Conservation (phyloP, 2,329 filamentous ascomycete genomes). For the Calcarisporium arbuscula region DNA sequence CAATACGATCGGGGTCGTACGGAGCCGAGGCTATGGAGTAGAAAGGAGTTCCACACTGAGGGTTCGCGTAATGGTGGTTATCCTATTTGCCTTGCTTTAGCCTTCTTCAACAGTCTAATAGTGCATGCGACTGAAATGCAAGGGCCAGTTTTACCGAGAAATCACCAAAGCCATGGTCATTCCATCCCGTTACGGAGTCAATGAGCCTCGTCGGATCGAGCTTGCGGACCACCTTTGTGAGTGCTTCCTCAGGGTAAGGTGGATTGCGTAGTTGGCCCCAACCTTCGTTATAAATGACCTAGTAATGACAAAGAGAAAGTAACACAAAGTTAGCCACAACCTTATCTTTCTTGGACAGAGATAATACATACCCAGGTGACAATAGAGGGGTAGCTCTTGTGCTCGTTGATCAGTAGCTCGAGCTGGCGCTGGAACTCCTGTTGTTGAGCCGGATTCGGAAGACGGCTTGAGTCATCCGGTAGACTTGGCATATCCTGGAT, state of each 20-base stretch:
- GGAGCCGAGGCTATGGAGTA: slow-evolving; percentile 52
- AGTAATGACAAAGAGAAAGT: too few relatives aligned
- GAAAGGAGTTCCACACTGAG: slow-evolving; percentile 65
- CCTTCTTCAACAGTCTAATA: neutral
- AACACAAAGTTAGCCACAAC: too few relatives aligned
- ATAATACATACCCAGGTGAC: slow-evolving; percentile 48
- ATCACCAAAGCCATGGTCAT: slow-evolving; percentile 62
- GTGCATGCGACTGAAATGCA: neutral
- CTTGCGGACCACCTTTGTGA: slow-evolving; percentile 47
- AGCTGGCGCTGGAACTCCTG: slow-evolving; percentile 60
- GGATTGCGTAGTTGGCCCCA: slow-evolving; percentile 54
- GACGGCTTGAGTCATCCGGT: slow-evolving; percentile 22
- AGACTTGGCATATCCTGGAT: slow-evolving; percentile 69
- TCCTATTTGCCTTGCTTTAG: slow-evolving; percentile 33
- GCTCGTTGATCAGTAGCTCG: slow-evolving; percentile 53
- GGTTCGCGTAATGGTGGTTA: slow-evolving; percentile 66
- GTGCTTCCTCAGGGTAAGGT: slow-evolving; percentile 47
- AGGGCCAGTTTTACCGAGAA: slow-evolving; percentile 43
- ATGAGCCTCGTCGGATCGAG: slow-evolving; percentile 60
- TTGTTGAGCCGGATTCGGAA: slow-evolving; percentile 44
- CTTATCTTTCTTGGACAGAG: neutral
- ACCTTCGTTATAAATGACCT: slow-evolving; percentile 66
- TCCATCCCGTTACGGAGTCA: slow-evolving; percentile 59
- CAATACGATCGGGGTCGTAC: slow-evolving; percentile 54
- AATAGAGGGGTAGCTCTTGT: slow-evolving; percentile 59